These are phyloP conservation scores for Euphorbia pulcherrima DNA, from an alignment of 345 rosid genomes.

Conservation along the genomic window DNA sequence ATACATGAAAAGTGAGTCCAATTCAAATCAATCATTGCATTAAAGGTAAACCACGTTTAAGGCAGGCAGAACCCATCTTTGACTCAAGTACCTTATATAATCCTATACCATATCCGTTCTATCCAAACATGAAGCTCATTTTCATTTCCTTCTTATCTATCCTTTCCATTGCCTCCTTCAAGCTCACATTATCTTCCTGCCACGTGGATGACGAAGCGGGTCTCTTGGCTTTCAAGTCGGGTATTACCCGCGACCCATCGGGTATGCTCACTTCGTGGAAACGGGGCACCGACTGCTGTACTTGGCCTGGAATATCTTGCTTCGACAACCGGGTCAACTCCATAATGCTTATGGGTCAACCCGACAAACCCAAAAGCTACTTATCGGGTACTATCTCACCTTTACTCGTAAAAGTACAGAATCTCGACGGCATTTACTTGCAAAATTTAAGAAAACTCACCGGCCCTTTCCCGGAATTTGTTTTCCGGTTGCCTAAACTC, in stretches of 20 bases:
- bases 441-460: constrained; percentile 45
- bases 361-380: constrained; percentile 34
- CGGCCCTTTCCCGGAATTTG: constrained; percentile 55
- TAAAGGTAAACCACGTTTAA: no score
- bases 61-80: not conserved
- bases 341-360: constrained; percentile 30
- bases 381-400: constrained; percentile 67
- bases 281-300: constrained; percentile 65
- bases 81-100: not conserved
- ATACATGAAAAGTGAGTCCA: no score
- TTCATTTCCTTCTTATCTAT: constrained; percentile 17
- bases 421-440: constrained; percentile 51
- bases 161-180: constrained; percentile 17
- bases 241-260: constrained; percentile 60
- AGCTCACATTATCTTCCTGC: constrained; percentile 42
- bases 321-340: constrained; percentile 42
- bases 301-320: constrained; percentile 55
- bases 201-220: constrained; percentile 62
- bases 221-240: constrained; percentile 65
- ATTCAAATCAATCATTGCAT: no score
- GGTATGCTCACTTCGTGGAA: constrained; percentile 66
- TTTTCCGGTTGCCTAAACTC: constrained; percentile 51
- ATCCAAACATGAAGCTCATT: constrained; percentile 15
- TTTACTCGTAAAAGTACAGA: constrained; percentile 37
- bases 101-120: not conserved